Percentiles rank a stretch among this genome's conserved stretches.
phyloP scores from a whole-genome alignment of 2,329 filamentous ascomycete genomes.

The Ophiobolus disseminans region DNA sequence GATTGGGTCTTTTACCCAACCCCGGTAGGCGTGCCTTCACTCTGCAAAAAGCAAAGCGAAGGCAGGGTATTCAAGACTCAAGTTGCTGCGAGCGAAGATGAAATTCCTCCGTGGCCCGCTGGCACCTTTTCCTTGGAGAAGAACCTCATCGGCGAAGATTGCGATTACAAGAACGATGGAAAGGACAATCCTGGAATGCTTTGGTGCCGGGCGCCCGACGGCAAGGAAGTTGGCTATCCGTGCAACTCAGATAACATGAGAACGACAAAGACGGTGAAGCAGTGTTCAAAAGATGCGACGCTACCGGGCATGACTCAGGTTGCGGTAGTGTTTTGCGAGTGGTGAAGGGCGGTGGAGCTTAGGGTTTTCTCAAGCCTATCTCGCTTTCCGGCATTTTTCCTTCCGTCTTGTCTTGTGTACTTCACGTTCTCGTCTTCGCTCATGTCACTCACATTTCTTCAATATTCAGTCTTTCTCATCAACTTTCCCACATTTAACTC shows the following conservation, averaged over 20 bases:
- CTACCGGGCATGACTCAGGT: not conserved
- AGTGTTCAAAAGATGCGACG: not conserved
- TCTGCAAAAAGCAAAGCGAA: not conserved
- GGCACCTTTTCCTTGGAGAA: slow-evolving; percentile 6
- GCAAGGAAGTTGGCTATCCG: not conserved
- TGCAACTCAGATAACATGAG: not conserved
- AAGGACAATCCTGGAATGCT: slow-evolving; percentile 1
- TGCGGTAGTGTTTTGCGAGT: slow-evolving; percentile 3
- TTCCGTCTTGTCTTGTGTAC: no score
- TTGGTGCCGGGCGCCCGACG: not conserved
- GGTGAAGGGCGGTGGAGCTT: no score
- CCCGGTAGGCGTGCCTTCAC: not conserved
- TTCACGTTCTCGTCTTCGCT: no score
- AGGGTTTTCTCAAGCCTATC: no score
- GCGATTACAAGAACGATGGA: slow-evolving; percentile 16
- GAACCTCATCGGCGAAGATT: slow-evolving; percentile 12
- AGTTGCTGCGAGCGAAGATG: not conserved
- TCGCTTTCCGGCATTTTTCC: no score
- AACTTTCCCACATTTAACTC: no score
- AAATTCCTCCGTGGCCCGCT: slow-evolving; percentile 7
- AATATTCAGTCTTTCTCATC: no score
- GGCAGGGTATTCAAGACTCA: not conserved
- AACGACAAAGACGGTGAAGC: not conserved
- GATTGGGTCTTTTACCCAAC: not conserved
- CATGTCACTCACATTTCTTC: no score